These are phyloP conservation scores for Chaetomium sp. DNA, from an alignment of 2,329 filamentous ascomycete species.

Conservation along the genomic window DNA sequence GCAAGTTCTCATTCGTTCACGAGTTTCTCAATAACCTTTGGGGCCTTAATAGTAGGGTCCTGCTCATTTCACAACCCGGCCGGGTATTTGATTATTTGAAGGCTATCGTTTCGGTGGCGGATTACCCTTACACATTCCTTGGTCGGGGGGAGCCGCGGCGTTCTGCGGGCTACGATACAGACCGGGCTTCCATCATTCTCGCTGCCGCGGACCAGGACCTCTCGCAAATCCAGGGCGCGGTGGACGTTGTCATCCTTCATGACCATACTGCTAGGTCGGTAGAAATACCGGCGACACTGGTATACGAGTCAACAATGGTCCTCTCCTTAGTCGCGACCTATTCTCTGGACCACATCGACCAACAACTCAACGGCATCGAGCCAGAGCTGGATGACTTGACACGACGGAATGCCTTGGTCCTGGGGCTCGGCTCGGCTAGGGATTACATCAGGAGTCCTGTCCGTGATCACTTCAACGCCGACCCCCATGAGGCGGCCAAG, in stretches of 20 bases:
- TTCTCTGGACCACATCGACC: slow-evolving; percentile 51
- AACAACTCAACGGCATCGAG: slow-evolving; percentile 38
- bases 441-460: slow-evolving; percentile 38
- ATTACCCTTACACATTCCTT: slow-evolving; percentile 30
- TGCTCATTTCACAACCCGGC: slow-evolving; percentile 48
- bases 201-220: slow-evolving; percentile 35
- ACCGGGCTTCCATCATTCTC: slow-evolving; percentile 35
- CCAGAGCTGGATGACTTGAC: slow-evolving; percentile 37
- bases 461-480: slow-evolving; percentile 25
- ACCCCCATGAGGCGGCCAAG: slow-evolving; percentile 42
- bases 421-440: slow-evolving; percentile 33
- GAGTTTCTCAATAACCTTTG: slow-evolving; percentile 45
- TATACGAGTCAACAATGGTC: slow-evolving; percentile 33
- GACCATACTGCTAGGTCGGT: slow-evolving; percentile 43
- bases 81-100: slow-evolving; percentile 47
- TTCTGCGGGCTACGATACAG: slow-evolving; percentile 3
- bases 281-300: slow-evolving; percentile 27
- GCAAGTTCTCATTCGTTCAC: slow-evolving; percentile 54
- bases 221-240: slow-evolving; percentile 33
- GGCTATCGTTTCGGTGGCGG: slow-evolving; percentile 38
- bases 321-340: slow-evolving; percentile 44
- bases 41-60: slow-evolving; percentile 40
- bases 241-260: slow-evolving; percentile 49
- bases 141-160: slow-evolving; percentile 10
- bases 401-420: slow-evolving; percentile 36